These are phyloP conservation scores for Fistulina hepatica DNA, from an alignment of 1,284 basidiomycete species.

Conservation along the genomic window DNA sequence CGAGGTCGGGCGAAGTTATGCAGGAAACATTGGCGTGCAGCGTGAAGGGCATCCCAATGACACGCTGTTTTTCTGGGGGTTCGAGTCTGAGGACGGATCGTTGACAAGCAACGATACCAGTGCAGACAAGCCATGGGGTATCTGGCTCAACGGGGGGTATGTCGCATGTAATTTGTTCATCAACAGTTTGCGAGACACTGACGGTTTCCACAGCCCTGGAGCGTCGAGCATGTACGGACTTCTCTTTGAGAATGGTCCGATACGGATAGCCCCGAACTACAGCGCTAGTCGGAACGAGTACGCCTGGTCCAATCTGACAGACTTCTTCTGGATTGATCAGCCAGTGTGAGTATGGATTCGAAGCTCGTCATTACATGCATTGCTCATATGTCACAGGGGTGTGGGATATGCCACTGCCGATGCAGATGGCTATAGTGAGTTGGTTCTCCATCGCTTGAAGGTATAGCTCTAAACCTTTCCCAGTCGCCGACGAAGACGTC, in stretches of 20 bases:
- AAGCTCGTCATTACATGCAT: background rate
- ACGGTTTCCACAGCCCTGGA: slow-evolving; percentile 38
- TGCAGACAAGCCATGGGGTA: slow-evolving; percentile 72
- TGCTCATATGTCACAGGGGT: slow-evolving; percentile 29
- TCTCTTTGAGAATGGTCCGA: slow-evolving; percentile 63
- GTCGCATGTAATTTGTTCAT: slow-evolving; percentile 13
- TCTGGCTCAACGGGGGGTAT: slow-evolving; percentile 68
- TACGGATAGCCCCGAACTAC: slow-evolving; percentile 41
- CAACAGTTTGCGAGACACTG: background rate
- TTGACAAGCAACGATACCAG: slow-evolving; percentile 42
- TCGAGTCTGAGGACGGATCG: slow-evolving; percentile 51
- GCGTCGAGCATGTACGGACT: slow-evolving; percentile 57
- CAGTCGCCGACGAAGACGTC: slow-evolving; percentile 56
- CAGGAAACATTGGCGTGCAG: slow-evolving; percentile 58
- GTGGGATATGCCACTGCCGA: slow-evolving; percentile 58
- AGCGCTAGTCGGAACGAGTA: slow-evolving; percentile 38
- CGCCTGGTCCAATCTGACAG: slow-evolving; percentile 50
- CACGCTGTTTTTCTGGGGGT: slow-evolving; percentile 64
- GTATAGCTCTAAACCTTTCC: slow-evolving; percentile 6
- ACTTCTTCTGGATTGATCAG: slow-evolving; percentile 65
- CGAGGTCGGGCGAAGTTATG: slow-evolving; percentile 42
- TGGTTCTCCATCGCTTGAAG: slow-evolving; percentile 7
- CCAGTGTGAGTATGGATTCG: slow-evolving; percentile 40
- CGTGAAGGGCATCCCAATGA: slow-evolving; percentile 56
- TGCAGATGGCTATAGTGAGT: slow-evolving; percentile 42